These are phyloP conservation scores for Puccinia polysora DNA, from an alignment of 1,284 basidiomycete genomes.

Conservation along the genomic window DNA sequence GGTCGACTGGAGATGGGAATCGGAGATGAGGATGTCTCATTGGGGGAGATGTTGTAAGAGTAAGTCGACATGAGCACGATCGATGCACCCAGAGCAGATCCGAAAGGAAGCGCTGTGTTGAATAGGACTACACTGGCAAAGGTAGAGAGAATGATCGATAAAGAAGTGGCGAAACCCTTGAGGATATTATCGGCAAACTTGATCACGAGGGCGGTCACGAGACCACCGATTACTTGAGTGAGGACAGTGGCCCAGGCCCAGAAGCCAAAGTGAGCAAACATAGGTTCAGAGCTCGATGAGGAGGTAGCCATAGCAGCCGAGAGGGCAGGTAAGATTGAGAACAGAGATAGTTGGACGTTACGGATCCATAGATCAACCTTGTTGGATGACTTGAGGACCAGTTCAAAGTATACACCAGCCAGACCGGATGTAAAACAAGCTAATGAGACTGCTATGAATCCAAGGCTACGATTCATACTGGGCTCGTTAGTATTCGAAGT, in stretches of 20 bases:
- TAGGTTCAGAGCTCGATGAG: constrained; percentile 53
- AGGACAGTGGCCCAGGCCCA: constrained; percentile 88
- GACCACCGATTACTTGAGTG: constrained; percentile 81
- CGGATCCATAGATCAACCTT: constrained; percentile 79
- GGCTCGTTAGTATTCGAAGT: constrained; percentile 40
- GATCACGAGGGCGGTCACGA: constrained; percentile 71
- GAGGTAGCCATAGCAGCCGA: constrained; percentile 65
- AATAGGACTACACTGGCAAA: constrained; percentile 80
- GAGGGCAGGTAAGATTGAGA: constrained; percentile 84
- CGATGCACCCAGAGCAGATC: constrained; percentile 73
- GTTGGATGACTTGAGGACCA: constrained; percentile 60
- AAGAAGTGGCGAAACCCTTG: constrained; percentile 76
- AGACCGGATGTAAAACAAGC: constrained; percentile 94
- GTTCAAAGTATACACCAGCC: constrained; percentile 98
- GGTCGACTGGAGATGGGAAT: too few relatives aligned
- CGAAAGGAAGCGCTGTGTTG: constrained; percentile 75
- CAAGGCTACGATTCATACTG: constrained; percentile 62
- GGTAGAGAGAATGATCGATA: constrained; percentile 90
- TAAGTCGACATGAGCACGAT: constrained; percentile 81
- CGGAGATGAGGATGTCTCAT: background rate
- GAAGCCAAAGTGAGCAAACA: constrained; percentile 73
- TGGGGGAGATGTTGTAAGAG: constrained; percentile 69
- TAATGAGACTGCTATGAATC: constrained; percentile 74
- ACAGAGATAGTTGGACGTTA: constrained; percentile 91
- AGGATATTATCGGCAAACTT: constrained; percentile 57